Evolutionary conservation across 116 monocot genomes (phyloP), one percentile per base, ranked within the genome.

Genomic region (Iris pallida): DNA sequence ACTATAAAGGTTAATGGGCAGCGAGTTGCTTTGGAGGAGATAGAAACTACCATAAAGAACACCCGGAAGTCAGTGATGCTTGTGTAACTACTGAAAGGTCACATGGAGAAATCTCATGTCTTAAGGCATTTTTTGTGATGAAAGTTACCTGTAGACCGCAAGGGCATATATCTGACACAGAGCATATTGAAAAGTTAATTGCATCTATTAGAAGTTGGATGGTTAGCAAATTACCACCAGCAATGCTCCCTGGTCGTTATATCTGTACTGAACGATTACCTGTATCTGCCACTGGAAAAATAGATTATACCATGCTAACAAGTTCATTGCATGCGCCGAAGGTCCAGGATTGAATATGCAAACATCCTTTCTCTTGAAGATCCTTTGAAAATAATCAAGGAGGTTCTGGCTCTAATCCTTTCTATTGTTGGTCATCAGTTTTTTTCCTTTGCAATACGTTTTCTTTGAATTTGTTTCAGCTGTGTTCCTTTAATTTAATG

Each of bases 1-100:
- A 79, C 72, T 20, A 51, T 96, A 53, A 91, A 96, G 81, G 65
- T 96, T 47, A 86, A 81, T 76, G 96, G 96, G 19, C 92, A 91
- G 42, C 88, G 89, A 59, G 61, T 91, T 65, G 75, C 87, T 54
- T 66, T 96, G 45, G 89, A 89, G 68, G 96, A 96, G 75, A 69
- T 96, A 75, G 96, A 96, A 79, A 73, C 61, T 69, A 65, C 73
- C 48, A 48, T 96, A 42, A 76, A 45, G 84, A 82, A 59, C 92
- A 96, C 72, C 86, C 87, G 55, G 81, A 74, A 68, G 81, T 96
- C 40, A 66, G 19, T 63, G 86, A 78, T 81, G 91, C 86, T 72
- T 91, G 85, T 67, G 89, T 89, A 47, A 86, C 66, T 77, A 61
- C 64, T 81, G 66, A 76, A 66, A 51, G 57, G 46, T 55, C 40